Conservation (phyloP, 495 filamentous ascomycete genomes). For the Aspergillus bertholletiae region DNA sequence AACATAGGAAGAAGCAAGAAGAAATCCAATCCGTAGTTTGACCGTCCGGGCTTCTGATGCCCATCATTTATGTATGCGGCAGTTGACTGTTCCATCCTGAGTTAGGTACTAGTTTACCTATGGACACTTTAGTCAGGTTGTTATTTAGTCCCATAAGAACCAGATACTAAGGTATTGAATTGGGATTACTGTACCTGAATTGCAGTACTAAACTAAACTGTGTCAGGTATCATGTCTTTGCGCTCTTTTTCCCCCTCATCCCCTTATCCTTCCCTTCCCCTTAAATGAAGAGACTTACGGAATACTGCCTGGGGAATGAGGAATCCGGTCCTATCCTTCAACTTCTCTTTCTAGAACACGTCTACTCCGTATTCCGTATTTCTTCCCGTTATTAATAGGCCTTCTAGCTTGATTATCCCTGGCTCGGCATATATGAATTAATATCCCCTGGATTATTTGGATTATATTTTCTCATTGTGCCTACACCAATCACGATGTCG, state of each 20-base stretch:
- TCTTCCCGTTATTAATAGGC: background rate
- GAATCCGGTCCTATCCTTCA: background rate
- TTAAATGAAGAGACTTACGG: too few relatives aligned
- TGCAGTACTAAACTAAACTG: background rate
- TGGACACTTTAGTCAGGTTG: too few relatives aligned
- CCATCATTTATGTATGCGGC: conserved; percentile 1
- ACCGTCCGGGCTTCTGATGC: background rate
- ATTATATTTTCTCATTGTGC: background rate
- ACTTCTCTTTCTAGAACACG: background rate
- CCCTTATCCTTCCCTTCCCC: too few relatives aligned
- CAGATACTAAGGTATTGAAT: background rate
- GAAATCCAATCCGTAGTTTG: background rate
- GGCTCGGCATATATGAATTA: background rate
- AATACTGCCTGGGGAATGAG: background rate
- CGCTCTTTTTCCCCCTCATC: background rate
- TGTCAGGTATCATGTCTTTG: background rate
- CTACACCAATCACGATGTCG: background rate
- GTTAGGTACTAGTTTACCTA: background rate
- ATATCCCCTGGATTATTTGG: background rate
- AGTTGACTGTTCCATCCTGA: background rate
- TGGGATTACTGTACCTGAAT: background rate
- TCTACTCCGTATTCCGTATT: background rate
- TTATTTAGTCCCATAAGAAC: background rate
- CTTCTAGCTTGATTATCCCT: background rate
- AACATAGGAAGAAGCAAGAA: background rate